Evolutionary conservation across 768 basidiomycete species (phyloP).

Genomic region (Suillus brevipes): DNA sequence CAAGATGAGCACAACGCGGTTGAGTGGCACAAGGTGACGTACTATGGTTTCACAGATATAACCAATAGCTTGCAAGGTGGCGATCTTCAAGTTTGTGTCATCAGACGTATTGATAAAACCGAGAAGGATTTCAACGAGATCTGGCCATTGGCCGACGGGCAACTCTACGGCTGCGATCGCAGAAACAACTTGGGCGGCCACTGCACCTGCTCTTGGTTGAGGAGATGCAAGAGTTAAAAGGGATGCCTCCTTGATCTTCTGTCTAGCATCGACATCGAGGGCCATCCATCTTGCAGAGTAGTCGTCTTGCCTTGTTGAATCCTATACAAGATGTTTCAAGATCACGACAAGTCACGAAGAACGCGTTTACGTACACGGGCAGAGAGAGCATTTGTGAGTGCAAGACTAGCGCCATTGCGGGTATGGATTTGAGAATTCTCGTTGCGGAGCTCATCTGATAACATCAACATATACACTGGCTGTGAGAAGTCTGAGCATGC

Average conservation of each 20-base stretch:
- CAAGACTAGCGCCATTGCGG: constrained; percentile 94
- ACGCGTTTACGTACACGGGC: constrained; percentile 70
- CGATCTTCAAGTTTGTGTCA: constrained; percentile 75
- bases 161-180: constrained; percentile 95
- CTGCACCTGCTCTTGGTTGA: constrained; percentile 70
- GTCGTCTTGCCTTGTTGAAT: constrained; percentile 70
- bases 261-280: constrained; percentile 64
- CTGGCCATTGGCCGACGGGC: constrained; percentile 83
- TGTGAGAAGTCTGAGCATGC: constrained; percentile 30
- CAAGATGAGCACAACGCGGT: constrained; percentile 11
- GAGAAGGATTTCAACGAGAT: constrained; percentile 85
- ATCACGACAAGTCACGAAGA: constrained; percentile 15
- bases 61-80: constrained; percentile 93
- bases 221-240: constrained; percentile 80
- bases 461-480: constrained; percentile 92
- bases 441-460: constrained; percentile 81
- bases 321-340: constrained; percentile 47
- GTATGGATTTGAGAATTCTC: constrained; percentile 70
- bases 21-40: constrained; percentile 37
- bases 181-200: constrained; percentile 91
- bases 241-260: constrained; percentile 85
- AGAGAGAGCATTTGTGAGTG: constrained; percentile 92
- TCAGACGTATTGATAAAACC: constrained; percentile 78
- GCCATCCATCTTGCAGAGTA: constrained; percentile 80
- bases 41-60: constrained; percentile 97